Percentiles rank a stretch among this genome's conserved stretches.
Evolutionary conservation across 768 basidiomycete genomes (phyloP).

Genomic region (Trametes sanguinea): DNA sequence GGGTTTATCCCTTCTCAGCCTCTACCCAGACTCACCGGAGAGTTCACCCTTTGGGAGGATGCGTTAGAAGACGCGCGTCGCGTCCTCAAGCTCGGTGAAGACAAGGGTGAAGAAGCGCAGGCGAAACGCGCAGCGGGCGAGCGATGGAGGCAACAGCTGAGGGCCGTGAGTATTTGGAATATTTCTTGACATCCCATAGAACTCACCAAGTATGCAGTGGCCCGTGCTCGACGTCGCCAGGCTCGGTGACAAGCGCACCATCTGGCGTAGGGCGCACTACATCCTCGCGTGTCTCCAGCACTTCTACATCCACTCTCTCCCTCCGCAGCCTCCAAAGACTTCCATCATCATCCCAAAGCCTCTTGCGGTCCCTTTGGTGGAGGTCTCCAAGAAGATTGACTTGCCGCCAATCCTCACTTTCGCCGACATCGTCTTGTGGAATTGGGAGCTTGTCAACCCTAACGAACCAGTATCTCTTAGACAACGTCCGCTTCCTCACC

Average conservation of each 20-base stretch:
- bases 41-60: constrained; percentile 71
- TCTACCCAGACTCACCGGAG: constrained; percentile 53
- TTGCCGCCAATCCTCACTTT: constrained; percentile 96
- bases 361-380: constrained; percentile 75
- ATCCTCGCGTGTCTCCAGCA: constrained; percentile 88
- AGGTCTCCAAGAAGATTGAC: constrained; percentile 72
- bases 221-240: constrained; percentile 60
- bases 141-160: constrained; percentile 65
- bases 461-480: constrained; percentile 57
- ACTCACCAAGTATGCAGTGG: constrained; percentile 50
- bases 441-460: constrained; percentile 67
- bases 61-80: constrained; percentile 57
- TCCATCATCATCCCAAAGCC: constrained; percentile 69
- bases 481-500: constrained; percentile 75
- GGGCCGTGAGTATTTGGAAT: constrained; percentile 50
- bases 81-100: constrained; percentile 58
- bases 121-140: constrained; percentile 57
- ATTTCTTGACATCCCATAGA: not conserved
- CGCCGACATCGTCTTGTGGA: constrained; percentile 96
- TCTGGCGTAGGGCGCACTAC: constrained; percentile 82
- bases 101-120: constrained; percentile 49
- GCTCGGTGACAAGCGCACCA: constrained; percentile 56
- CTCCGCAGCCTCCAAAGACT: constrained; percentile 38
- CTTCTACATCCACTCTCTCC: constrained; percentile 86
- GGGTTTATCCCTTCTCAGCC: constrained; percentile 84